Evolutionary conservation across 2,329 filamentous ascomycete species (phyloP), one percentile per base, ranked within the genome.

Genomic region (Orbilia oligospora): DNA sequence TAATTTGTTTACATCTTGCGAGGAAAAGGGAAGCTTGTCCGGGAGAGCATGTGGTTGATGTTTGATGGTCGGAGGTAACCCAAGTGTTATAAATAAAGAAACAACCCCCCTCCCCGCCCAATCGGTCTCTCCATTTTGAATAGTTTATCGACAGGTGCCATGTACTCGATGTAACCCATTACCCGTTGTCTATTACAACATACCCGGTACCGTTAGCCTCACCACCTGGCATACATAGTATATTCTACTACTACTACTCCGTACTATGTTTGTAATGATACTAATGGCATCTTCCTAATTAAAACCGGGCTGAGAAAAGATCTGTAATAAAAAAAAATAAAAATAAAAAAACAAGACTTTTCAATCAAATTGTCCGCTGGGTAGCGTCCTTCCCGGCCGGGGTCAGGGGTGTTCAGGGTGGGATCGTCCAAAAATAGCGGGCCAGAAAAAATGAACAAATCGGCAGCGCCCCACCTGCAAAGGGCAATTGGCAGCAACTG

Each of bases 381-480:
- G 38, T 65, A 70, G 30, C 38, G 49, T 76, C 72, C 56, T 76
- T 76, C 65, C 64, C 49, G 58, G 56, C 65, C 66, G 18, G 55
- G 65, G 55, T 58, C 24, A 41, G 41, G 22, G 53, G 49, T 44
- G 14, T 33, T 41, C 46, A 71, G 33, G 71, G 71, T 75, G 53
- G 38, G 61, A 77, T 77, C 61, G 51, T 66, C 68, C 73, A 77
- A 77, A 77, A 77, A 77, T 77, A 77, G 72, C 33, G 46, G 72
- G 24, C 38, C 30, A 18, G 18, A 30, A 46, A 46, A 41, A 4
- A 44, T 41, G 33, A 51, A 41, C 33, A 56, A 73, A 73, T 67
- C 71, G 71, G 51, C 71, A 69, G 67, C 55, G 71, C 64, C 71
- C 71, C 71, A 69, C 71, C 49, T 30, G 24, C 46, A 51, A 61